phyloP scores from a whole-genome alignment of 371 early-diverging fungal species.

The Batrachochytrium dendrobatidis region DNA sequence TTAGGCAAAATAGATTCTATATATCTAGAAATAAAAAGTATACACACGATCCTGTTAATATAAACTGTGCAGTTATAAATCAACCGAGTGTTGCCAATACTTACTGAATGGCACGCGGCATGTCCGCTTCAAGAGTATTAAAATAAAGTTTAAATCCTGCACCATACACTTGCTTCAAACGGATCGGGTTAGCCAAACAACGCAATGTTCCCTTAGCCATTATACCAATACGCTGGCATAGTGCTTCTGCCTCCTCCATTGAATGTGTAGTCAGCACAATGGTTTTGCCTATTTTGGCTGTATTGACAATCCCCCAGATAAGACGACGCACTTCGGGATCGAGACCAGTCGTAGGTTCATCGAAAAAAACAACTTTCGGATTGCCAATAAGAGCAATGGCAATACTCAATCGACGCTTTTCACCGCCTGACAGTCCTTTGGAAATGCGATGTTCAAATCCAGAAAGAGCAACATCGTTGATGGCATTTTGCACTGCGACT shows the following conservation, averaged over 20 bases:
- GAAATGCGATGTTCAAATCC: slow-evolving; percentile 42
- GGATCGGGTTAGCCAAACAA: slow-evolving; percentile 53
- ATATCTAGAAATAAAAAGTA: slow-evolving; percentile 9
- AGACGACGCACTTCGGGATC: slow-evolving; percentile 61
- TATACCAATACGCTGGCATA: slow-evolving; percentile 51
- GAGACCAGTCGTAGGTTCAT: slow-evolving; percentile 54
- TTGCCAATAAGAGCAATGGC: slow-evolving; percentile 61
- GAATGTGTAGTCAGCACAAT: slow-evolving; percentile 56
- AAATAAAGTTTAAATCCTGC: slow-evolving; percentile 54
- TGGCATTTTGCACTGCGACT: slow-evolving; percentile 36
- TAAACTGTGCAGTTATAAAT: slow-evolving; percentile 43
- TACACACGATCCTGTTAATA: slow-evolving; percentile 27
- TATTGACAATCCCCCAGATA: slow-evolving; percentile 60
- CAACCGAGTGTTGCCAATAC: slow-evolving; percentile 42
- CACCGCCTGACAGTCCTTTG: slow-evolving; percentile 53
- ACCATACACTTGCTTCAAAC: slow-evolving; percentile 59
- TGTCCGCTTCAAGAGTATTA: slow-evolving; percentile 31
- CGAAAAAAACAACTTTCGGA: slow-evolving; percentile 53
- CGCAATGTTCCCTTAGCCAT: slow-evolving; percentile 63
- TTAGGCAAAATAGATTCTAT: slow-evolving; percentile 45
- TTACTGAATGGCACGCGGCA: slow-evolving; percentile 6
- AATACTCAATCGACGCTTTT: slow-evolving; percentile 62
- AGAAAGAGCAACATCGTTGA: slow-evolving; percentile 47
- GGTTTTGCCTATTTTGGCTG: slow-evolving; percentile 51
- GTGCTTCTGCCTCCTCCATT: slow-evolving; percentile 63